Evolutionary conservation across 345 rosid species (phyloP), one percentile per base, ranked within the genome.

Genomic region (Barbarea vulgaris): DNA sequence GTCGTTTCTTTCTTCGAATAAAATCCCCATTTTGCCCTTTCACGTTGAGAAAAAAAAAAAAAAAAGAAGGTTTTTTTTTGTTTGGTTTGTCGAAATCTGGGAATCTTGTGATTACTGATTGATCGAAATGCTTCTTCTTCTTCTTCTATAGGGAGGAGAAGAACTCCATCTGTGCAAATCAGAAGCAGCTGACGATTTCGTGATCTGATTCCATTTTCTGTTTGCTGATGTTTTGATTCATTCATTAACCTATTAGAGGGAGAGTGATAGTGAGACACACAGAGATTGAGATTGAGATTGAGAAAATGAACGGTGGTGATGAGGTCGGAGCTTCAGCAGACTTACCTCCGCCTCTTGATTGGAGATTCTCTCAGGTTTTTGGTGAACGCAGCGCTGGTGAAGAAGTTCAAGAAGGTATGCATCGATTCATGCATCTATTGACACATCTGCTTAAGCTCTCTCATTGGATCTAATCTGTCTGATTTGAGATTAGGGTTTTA

Each of bases 301-400:
- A 46, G 48, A 54, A 47, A 37, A 75, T 74, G 78, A 65, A 66
- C 52, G 73, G 44, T 46, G 73, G 34, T 74, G 73, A 56, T 74
- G 72, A 75, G 22, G 73, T 19, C 51, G 59, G 56, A 52, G 68
- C 54, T 39, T 67, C 75, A 0, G 41, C 18, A 2, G 82, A 72
- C 62, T 80, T 80, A 60, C 85, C 81, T 50, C 55, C 70, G 76
- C 86, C 88, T 67, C 81, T 91, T 60, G 98, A 93, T 42, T 93
- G 98, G 98, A 93, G 90, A 86, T 93, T 93, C 84, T 85, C 98
- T 67, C 98, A 93, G 85, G 97, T 93, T n/a, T 93, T 91, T 80
- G 98, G 98, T 47, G 98, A 93, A 76, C 90, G 96, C 41, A 81
- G 91, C 31, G 95, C 95, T 39, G 97, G 97, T 13, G 98, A 93